Conservation (phyloP, 140 eudicot species). For the Senecio squalidus region DNA sequence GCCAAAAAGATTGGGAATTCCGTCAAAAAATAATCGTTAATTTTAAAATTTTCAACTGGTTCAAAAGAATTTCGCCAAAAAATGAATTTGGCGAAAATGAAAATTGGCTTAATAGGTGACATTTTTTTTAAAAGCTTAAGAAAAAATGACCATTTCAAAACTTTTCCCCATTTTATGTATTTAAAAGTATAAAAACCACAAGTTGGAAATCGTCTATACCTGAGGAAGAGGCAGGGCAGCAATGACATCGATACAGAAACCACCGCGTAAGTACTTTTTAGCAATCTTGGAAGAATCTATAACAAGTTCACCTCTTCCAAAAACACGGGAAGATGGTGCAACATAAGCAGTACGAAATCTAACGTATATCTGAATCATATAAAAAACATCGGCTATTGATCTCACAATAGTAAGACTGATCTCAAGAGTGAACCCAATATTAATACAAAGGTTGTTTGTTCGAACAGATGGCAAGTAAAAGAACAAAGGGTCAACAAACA, state of each 20-base stretch:
- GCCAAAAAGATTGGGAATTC: too few relatives aligned
- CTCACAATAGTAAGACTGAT: constrained; percentile 62
- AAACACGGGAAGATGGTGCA: constrained; percentile 97
- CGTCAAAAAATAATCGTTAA: too few relatives aligned
- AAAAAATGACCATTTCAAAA: too few relatives aligned
- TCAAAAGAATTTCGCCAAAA: too few relatives aligned
- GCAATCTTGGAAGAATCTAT: constrained; percentile 70
- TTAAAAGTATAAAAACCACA: not conserved
- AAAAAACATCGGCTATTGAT: constrained; percentile 70
- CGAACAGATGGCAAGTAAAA: constrained; percentile 69
- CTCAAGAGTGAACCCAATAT: constrained; percentile 61
- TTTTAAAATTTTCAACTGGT: too few relatives aligned
- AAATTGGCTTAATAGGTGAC: too few relatives aligned
- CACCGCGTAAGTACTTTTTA: constrained; percentile 38
- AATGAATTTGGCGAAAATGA: too few relatives aligned
- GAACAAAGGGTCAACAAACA: constrained; percentile 91
- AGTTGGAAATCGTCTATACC: constrained; percentile 38
- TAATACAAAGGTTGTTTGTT: constrained; percentile 44
- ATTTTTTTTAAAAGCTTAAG: too few relatives aligned
- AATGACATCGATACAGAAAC: constrained; percentile 58
- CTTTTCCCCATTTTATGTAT: not conserved
- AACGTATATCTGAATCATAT: constrained; percentile 63
- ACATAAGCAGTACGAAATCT: constrained; percentile 78
- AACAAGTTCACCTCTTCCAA: constrained; percentile 97
- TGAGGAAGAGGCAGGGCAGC: constrained; percentile 98